phyloP scores from a whole-genome alignment of 2,329 filamentous ascomycete genomes.

The Pseudogymnoascus sp. region DNA sequence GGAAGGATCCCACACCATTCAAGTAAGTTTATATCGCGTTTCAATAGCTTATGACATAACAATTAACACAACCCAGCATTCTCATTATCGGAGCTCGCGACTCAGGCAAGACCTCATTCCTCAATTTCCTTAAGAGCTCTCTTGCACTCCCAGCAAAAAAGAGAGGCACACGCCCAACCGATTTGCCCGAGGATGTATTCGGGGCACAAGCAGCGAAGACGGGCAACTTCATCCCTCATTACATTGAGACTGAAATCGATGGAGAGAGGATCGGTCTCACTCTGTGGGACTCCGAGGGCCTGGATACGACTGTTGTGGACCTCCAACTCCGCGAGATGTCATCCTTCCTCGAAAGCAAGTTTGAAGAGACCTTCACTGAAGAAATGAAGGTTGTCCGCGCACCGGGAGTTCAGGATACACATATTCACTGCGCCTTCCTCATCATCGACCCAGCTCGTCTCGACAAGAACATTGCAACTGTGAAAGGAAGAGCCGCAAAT shows the following conservation, averaged over 20 bases:
- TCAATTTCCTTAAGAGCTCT: slow-evolving; percentile 86
- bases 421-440: slow-evolving; percentile 93
- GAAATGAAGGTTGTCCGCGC: slow-evolving; percentile 96
- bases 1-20: slow-evolving; percentile 96
- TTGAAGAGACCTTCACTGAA: slow-evolving; percentile 93
- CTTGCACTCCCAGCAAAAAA: slow-evolving; percentile 78
- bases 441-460: slow-evolving; percentile 81
- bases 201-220: slow-evolving; percentile 28
- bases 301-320: slow-evolving; percentile 93
- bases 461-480: slow-evolving; percentile 69
- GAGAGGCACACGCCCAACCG: slow-evolving; percentile 36
- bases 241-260: slow-evolving; percentile 90
- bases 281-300: slow-evolving; percentile 89
- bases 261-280: slow-evolving; percentile 86
- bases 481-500: slow-evolving; percentile 46
- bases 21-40: slow-evolving; percentile 59
- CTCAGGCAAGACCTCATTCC: slow-evolving; percentile 91
- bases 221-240: slow-evolving; percentile 77
- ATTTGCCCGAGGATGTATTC: slow-evolving; percentile 46
- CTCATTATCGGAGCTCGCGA: slow-evolving; percentile 81
- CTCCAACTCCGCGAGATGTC: slow-evolving; percentile 88
- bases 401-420: slow-evolving; percentile 87
- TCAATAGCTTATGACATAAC: slow-evolving; percentile 15
- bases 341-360: slow-evolving; percentile 91
- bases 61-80: slow-evolving; percentile 48